Percentiles rank a stretch among this genome's conserved stretches.
Conservation (phyloP, 495 filamentous ascomycete genomes). For the Penicillium goetzii region DNA sequence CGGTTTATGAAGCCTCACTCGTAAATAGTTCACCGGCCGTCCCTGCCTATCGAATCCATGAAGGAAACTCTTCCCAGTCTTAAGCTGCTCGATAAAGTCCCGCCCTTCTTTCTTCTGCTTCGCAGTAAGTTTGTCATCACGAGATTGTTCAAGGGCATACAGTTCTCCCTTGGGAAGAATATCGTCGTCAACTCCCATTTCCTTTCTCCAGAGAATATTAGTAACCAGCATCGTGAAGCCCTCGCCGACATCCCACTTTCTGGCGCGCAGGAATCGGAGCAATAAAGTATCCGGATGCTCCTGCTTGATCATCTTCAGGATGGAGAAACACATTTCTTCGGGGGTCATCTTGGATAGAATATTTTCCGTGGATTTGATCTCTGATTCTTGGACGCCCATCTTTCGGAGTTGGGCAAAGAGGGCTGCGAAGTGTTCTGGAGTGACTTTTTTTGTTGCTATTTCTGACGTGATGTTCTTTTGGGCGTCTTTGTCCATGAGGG, state of each 20-base stretch:
- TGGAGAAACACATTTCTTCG: slow-evolving; percentile 31
- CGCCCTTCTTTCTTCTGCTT: slow-evolving; percentile 62
- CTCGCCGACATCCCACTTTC: slow-evolving; percentile 89
- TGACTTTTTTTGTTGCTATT: slow-evolving; percentile 24
- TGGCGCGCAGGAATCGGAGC: slow-evolving; percentile 79
- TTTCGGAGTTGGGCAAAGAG: slow-evolving; percentile 26
- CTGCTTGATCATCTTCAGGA: slow-evolving; percentile 36
- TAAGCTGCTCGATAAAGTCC: slow-evolving; percentile 78
- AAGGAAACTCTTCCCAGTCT: slow-evolving; percentile 84
- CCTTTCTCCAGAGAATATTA: slow-evolving; percentile 83
- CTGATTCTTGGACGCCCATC: slow-evolving; percentile 25
- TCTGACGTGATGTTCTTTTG: slow-evolving; percentile 18
- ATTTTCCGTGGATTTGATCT: slow-evolving; percentile 29
- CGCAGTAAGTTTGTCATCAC: slow-evolving; percentile 48
- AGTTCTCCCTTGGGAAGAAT: slow-evolving; percentile 74
- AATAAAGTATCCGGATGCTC: slow-evolving; percentile 79
- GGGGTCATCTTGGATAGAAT: slow-evolving; percentile 29
- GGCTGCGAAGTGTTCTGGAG: slow-evolving; percentile 18
- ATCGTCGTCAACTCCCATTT: slow-evolving; percentile 78
- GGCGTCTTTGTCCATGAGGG: slow-evolving; percentile 24
- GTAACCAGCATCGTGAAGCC: slow-evolving; percentile 87
- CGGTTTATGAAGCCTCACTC: slow-evolving; percentile 73
- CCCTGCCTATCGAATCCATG: slow-evolving; percentile 80
- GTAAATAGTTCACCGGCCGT: slow-evolving; percentile 78
- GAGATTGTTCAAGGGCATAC: slow-evolving; percentile 58